Percentiles rank a stretch among this genome's conserved stretches.
Evolutionary conservation across 2,329 filamentous ascomycete genomes (phyloP).

Genomic region (Stagonosporopsis cucurbitacearum): DNA sequence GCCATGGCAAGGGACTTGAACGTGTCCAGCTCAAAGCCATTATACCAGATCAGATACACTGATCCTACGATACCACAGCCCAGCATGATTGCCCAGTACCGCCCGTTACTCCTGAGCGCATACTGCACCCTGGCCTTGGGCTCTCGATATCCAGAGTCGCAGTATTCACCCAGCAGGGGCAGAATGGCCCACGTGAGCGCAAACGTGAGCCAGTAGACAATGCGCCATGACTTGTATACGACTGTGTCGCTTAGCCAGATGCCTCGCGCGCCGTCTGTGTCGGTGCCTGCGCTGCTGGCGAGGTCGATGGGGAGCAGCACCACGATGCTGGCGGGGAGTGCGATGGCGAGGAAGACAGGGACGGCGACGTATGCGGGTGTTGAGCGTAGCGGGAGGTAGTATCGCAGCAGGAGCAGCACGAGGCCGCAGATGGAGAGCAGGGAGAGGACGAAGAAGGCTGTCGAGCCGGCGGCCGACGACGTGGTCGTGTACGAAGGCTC

Average conservation of each 20-base stretch:
- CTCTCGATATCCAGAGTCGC: conserved; percentile 91
- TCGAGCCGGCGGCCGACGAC: conserved; percentile 75
- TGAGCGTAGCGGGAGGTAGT: conserved; percentile 87
- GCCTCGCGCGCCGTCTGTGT: conserved; percentile 73
- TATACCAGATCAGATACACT: conserved; percentile 81
- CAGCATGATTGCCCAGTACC: conserved; percentile 84
- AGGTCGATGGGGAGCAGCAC: conserved; percentile 95
- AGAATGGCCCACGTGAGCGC: conserved; percentile 93
- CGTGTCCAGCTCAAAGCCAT: conserved; percentile 73
- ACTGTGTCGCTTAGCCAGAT: conserved; percentile 85
- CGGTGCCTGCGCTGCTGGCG: conserved; percentile 79
- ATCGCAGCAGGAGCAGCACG: conserved; percentile 83
- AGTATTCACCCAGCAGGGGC: conserved; percentile 91
- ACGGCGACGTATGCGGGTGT: conserved; percentile 90
- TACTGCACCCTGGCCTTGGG: conserved; percentile 81
- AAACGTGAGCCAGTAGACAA: conserved; percentile 97
- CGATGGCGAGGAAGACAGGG: conserved; percentile 95
- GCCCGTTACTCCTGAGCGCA: conserved; percentile 83
- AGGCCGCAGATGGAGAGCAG: conserved; percentile 75
- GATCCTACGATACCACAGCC: conserved; percentile 73
- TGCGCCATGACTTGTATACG: conserved; percentile 87
- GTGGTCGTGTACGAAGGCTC: conserved; percentile 44
- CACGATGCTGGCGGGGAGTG: conserved; percentile 87
- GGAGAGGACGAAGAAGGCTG: conserved; percentile 76
- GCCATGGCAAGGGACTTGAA: conserved; percentile 91